Percentiles rank a stretch among this genome's conserved stretches.
Evolutionary conservation across 2,329 filamentous ascomycete genomes (phyloP).

Genomic region (Annulohypoxylon truncatum): DNA sequence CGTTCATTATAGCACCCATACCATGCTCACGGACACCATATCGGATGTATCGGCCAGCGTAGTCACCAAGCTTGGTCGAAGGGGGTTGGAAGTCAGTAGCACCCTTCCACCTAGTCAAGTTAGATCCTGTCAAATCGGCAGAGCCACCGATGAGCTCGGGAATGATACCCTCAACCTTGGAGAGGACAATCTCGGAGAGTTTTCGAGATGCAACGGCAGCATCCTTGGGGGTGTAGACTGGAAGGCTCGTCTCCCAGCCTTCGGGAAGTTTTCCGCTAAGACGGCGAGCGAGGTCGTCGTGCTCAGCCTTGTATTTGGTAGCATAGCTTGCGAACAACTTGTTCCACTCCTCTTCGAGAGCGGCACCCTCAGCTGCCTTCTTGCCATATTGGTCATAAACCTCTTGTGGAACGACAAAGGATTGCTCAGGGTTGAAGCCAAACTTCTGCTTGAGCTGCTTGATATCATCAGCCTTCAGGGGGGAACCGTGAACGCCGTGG

Average conservation of each 20-base stretch:
- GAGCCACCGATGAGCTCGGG: conserved; percentile 96
- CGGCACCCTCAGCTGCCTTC: conserved; percentile 86
- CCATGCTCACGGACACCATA: conserved; percentile 93
- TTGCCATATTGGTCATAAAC: conserved; percentile 93
- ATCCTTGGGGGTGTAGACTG: conserved; percentile 89
- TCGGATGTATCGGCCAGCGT: conserved; percentile 89
- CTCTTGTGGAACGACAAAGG: conserved; percentile 91
- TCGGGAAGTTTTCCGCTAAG: conserved; percentile 86
- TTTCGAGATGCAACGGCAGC: conserved; percentile 91
- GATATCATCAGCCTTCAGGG: conserved; percentile 93
- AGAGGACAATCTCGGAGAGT: conserved; percentile 92
- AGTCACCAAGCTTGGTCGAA: conserved; percentile 85
- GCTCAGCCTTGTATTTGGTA: conserved; percentile 79
- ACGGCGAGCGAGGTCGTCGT: conserved; percentile 84
- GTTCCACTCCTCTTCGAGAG: conserved; percentile 95
- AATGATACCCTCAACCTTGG: conserved; percentile 83
- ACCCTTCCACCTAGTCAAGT: conserved; percentile 98
- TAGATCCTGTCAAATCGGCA: conserved; percentile 97
- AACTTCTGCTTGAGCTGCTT: conserved; percentile 95
- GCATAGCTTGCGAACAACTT: conserved; percentile 89
- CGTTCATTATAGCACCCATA: conserved; percentile 95
- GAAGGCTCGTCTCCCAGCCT: conserved; percentile 95
- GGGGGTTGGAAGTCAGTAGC: conserved; percentile 98
- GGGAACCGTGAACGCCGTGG: conserved; percentile 94
- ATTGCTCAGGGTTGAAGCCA: conserved; percentile 94